Evolutionary conservation across 2,329 filamentous ascomycete genomes (phyloP).

Genomic region (Fusarium sp.): DNA sequence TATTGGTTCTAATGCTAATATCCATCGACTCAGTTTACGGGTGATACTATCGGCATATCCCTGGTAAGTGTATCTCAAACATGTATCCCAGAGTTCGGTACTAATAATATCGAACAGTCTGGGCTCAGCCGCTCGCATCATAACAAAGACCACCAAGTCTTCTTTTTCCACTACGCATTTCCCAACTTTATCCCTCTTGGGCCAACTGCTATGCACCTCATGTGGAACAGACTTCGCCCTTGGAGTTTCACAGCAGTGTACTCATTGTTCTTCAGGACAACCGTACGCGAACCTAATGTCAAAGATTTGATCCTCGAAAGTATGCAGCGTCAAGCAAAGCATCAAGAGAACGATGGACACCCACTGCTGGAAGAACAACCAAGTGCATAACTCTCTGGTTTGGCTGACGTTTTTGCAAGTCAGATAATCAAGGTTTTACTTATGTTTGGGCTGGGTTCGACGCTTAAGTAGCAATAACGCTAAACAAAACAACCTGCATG

Average conservation of each 20-base stretch:
- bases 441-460: not conserved
- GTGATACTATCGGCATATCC: not conserved
- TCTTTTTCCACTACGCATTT: not conserved
- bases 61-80: not conserved
- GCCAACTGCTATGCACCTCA: not conserved
- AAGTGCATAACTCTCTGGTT: not conserved
- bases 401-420: not conserved
- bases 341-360: not conserved
- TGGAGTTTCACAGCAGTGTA: not conserved
- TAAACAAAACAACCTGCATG: not conserved
- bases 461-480: not conserved
- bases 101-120: not conserved
- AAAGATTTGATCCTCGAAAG: not conserved
- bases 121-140: not conserved
- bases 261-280: not conserved
- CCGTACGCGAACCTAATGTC: not conserved
- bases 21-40: not conserved
- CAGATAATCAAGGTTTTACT: not conserved
- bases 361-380: not conserved
- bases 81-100: not conserved
- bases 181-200: not conserved
- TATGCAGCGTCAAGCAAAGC: not conserved
- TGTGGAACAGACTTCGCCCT: not conserved
- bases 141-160: not conserved
- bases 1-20: not conserved